Conservation (phyloP, 2,329 filamentous ascomycete species). For the Penicillium sp. region DNA sequence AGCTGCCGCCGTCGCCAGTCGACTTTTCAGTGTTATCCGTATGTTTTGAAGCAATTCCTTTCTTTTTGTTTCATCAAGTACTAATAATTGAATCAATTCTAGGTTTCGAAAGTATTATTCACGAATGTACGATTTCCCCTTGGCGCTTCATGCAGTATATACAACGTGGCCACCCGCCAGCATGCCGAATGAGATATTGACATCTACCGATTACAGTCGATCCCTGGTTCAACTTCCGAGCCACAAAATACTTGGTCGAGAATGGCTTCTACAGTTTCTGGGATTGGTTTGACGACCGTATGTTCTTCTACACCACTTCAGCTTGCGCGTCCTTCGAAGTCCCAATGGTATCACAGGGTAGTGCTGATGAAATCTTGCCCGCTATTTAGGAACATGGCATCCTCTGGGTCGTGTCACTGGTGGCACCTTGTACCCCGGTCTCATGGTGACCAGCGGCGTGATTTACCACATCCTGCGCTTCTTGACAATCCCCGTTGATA, state of each 20-base stretch:
- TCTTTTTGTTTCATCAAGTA: background rate
- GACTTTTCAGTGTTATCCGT: conserved; percentile 98
- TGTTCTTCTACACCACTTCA: conserved; percentile 29
- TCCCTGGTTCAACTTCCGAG: conserved; percentile 99
- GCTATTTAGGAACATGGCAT: conserved; percentile 80
- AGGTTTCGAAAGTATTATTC: conserved; percentile 99
- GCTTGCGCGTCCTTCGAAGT: conserved; percentile 7
- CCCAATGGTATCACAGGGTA: conserved; percentile 3
- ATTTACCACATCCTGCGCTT: conserved; percentile 94
- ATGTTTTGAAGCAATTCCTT: conserved; percentile 44
- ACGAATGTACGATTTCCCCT: conserved; percentile 77
- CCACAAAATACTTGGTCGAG: conserved; percentile 94
- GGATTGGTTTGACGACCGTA: conserved; percentile 99
- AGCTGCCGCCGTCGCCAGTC: conserved; percentile 84
- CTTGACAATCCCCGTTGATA: conserved; percentile 90
- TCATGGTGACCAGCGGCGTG: conserved; percentile 97
- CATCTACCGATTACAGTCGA: conserved; percentile 66
- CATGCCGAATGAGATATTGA: conserved; percentile 22
- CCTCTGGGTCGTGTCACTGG: conserved; percentile 96
- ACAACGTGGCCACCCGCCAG: conserved; percentile 10
- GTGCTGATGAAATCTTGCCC: conserved; percentile 22
- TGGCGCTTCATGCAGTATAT: conserved; percentile 2
- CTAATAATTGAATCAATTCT: conserved; percentile 11
- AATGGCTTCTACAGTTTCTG: conserved; percentile 99
- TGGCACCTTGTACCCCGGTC: conserved; percentile 95